Percentiles rank a stretch among this genome's conserved stretches.
These are phyloP conservation scores for Komagataella mondaviorum DNA, from an alignment of 805 yeast species.

Conservation along the genomic window DNA sequence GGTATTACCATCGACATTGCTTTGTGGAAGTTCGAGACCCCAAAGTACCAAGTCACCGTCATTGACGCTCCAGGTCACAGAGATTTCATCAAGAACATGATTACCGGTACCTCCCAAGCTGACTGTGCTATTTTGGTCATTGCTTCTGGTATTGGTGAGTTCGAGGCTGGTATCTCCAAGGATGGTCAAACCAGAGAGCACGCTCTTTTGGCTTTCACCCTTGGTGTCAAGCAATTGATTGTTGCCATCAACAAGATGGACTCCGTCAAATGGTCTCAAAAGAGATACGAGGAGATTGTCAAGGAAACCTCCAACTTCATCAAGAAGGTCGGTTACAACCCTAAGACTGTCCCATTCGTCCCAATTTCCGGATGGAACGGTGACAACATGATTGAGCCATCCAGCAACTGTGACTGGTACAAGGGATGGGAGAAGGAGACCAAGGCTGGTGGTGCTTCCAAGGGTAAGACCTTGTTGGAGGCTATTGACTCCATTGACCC, in stretches of 20 bases:
- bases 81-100: slow-evolving; percentile 94
- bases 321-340: slow-evolving; percentile 79
- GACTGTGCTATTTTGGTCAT: slow-evolving; percentile 69
- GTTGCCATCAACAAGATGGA: slow-evolving; percentile 95
- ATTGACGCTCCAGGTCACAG: slow-evolving; percentile 96
- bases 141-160: slow-evolving; percentile 90
- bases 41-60: slow-evolving; percentile 79
- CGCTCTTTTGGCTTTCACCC: slow-evolving; percentile 81
- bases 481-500: slow-evolving; percentile 78
- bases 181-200: slow-evolving; percentile 95
- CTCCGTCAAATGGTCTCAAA: slow-evolving; percentile 78
- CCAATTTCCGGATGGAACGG: slow-evolving; percentile 91
- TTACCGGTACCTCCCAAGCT: slow-evolving; percentile 91
- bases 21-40: slow-evolving; percentile 87
- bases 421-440: slow-evolving; percentile 77
- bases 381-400: slow-evolving; percentile 83
- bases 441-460: slow-evolving; percentile 55
- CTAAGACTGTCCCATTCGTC: slow-evolving; percentile 73
- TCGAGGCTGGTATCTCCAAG: slow-evolving; percentile 91
- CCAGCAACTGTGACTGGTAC: slow-evolving; percentile 79
- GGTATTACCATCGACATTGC: slow-evolving; percentile 95
- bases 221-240: slow-evolving; percentile 78
- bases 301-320: slow-evolving; percentile 71
- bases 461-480: slow-evolving; percentile 76
- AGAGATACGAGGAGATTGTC: slow-evolving; percentile 65